Percentiles rank a stretch among this genome's conserved stretches.
These are phyloP conservation scores for Coniochaeta sp. DNA, from an alignment of 2,329 filamentous ascomycete genomes.

Conservation along the genomic window DNA sequence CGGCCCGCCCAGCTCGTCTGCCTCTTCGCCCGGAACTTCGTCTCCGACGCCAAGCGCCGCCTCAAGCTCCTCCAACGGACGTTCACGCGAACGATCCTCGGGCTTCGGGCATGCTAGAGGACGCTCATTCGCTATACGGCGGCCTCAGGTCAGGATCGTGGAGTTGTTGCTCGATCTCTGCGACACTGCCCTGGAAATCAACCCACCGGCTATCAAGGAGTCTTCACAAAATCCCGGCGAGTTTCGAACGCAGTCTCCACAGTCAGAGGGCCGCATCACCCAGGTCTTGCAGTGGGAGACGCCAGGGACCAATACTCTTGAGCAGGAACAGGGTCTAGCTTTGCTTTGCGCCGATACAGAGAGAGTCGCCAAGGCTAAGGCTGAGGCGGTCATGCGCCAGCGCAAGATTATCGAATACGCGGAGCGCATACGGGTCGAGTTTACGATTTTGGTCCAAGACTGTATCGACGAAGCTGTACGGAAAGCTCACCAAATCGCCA, in stretches of 20 bases:
- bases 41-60: conserved; percentile 15
- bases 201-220: conserved; percentile 88
- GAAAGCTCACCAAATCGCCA: conserved; percentile 82
- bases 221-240: conserved; percentile 61
- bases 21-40: conserved; percentile 59
- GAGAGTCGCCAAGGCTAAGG: conserved; percentile 74
- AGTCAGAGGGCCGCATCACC: conserved; percentile 89
- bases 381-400: conserved; percentile 87
- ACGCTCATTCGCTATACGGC: conserved; percentile 82
- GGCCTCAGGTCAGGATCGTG: conserved; percentile 86
- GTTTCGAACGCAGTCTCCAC: conserved; percentile 86
- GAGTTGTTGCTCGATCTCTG: conserved; percentile 92
- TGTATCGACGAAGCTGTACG: conserved; percentile 88
- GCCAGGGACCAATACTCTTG: conserved; percentile 80
- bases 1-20: conserved; percentile 63
- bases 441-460: conserved; percentile 85
- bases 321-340: conserved; percentile 87
- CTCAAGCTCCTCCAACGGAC: conserved; percentile 62
- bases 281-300: conserved; percentile 97
- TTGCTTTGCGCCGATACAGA: conserved; percentile 87
- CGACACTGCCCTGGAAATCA: conserved; percentile 92
- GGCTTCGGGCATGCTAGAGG: conserved; percentile 74
- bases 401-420: conserved; percentile 91
- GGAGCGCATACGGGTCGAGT: conserved; percentile 90
- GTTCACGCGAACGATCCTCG: conserved; percentile 62